Evolutionary conservation across 2,329 filamentous ascomycete genomes (phyloP), one percentile per base, ranked within the genome.

Genomic region (Verticillium klebahnii): DNA sequence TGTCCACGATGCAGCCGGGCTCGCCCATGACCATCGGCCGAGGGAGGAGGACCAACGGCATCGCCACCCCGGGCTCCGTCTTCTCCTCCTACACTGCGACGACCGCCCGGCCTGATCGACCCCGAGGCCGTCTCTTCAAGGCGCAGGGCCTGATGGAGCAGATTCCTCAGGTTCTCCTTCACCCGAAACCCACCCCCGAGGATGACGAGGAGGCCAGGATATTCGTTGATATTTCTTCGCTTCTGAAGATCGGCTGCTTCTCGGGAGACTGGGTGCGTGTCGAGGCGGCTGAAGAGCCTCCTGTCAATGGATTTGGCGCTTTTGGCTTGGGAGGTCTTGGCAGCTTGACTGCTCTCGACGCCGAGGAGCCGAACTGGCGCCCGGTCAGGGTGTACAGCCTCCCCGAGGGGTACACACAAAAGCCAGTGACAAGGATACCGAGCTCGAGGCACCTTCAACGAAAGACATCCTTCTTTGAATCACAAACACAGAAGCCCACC

Each of bases 181-280:
- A 98, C 66, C 95, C 95, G 0, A 93, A 90, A 67, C 94, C 95
- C 2, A 78, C 77, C 1, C 75, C 82, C 0, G 85, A 87, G 31
- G 93, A 97, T 64, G 95, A 99, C 64, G 93, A 97, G 66, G 90
- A 96, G 68, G 89, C 92, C 1, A 88, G 95, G 57, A 85, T 98
- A 2, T 99, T 94, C 70, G 93, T 99, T 5, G 93, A 97, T 69
- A 89, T 96, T 8, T 89, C 86, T 62, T 91, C 92, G 1, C 77
- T 99, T 23, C 89, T 92, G 15, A 93, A 93, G 68, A 89, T 99
- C 60, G 93, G 94, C 17, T 98, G 94, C 74, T 99, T 99, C 72
- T 98, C 94, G 0, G 95, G 95, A 34, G 95, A 99, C 71, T 99
- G 95, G 95, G 92, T 97, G 12, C 88, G 90, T 25, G 81, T 97